A percentile compares a stretch with the other conserved stretches of the same genome.
phyloP scores from a whole-genome alignment of 78 protist genomes.

The Parvularia atlantis region DNA sequence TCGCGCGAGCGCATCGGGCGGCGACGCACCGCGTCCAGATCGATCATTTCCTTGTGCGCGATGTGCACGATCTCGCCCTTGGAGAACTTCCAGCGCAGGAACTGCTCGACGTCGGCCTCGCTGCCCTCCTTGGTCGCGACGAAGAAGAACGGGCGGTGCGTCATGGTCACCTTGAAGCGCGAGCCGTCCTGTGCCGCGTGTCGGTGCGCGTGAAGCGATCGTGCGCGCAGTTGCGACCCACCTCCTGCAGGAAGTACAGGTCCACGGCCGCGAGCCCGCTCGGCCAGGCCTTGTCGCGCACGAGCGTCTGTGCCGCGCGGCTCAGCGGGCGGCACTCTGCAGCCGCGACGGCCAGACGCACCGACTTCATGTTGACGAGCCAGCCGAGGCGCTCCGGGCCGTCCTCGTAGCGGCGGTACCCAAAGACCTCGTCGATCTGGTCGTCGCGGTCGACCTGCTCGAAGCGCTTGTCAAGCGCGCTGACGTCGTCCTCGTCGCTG shows the following conservation, averaged over 20 bases:
- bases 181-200: neutral
- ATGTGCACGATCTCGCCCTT: too few relatives aligned
- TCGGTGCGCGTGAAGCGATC: too few relatives aligned
- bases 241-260: neutral
- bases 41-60: too few relatives aligned
- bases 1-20: too few relatives aligned
- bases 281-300: neutral
- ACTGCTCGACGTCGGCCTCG: slow-evolving; percentile 5
- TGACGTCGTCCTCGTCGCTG: too few relatives aligned
- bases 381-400: neutral
- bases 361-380: neutral
- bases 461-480: too few relatives aligned
- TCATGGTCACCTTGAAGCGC: neutral
- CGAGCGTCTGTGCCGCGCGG: neutral
- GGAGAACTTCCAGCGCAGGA: neutral
- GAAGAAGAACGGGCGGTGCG: neutral
- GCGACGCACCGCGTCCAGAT: too few relatives aligned
- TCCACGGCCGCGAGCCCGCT: neutral
- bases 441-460: too few relatives aligned
- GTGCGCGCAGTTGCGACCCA: too few relatives aligned
- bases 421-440: too few relatives aligned
- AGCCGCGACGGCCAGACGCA: too few relatives aligned
- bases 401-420: neutral
- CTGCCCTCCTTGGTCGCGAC: neutral
- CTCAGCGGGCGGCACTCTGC: too few relatives aligned